A percentile compares a stretch with the other conserved stretches of the same genome.
These are phyloP conservation scores for Macrolepiota dolichaula DNA, from an alignment of 768 basidiomycete species.

Conservation along the genomic window DNA sequence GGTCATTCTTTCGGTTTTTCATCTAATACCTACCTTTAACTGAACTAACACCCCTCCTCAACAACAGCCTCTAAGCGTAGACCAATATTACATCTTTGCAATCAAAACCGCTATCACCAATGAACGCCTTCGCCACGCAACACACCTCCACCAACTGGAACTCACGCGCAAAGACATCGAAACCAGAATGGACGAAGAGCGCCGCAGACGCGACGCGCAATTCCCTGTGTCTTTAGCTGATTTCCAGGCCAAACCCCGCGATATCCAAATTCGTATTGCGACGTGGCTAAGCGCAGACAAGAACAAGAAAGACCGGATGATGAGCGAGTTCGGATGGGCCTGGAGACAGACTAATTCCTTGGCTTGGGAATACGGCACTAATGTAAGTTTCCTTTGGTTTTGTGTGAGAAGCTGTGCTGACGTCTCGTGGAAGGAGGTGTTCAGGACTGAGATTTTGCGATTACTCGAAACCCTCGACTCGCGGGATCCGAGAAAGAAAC, in stretches of 20 bases:
- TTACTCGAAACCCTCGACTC: constrained; percentile 5
- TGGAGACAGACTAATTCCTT: constrained; percentile 9
- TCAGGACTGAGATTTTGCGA: neutral
- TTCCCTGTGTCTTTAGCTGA: constrained; percentile 8
- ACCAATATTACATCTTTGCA: constrained; percentile 1
- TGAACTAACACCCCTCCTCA: neutral
- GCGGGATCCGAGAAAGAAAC: constrained; percentile 6
- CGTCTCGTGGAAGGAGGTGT: neutral
- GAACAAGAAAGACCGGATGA: constrained; percentile 10
- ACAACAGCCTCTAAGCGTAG: neutral
- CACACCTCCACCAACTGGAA: neutral
- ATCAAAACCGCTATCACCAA: neutral
- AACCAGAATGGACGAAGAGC: neutral
- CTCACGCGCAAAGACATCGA: neutral
- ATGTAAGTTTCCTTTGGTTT: constrained; percentile 5
- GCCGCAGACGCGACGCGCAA: neutral
- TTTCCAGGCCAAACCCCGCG: neutral
- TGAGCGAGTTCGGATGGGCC: constrained; percentile 12
- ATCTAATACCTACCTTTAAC: neutral
- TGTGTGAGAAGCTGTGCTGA: neutral
- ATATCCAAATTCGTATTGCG: constrained; percentile 11
- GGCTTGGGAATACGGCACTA: neutral
- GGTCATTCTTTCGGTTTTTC: no score
- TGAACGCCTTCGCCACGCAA: neutral
- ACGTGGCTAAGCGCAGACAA: constrained; percentile 8